Evolutionary conservation across 2,329 filamentous ascomycete species (phyloP).

Genomic region (Sordariomycetes sp.): DNA sequence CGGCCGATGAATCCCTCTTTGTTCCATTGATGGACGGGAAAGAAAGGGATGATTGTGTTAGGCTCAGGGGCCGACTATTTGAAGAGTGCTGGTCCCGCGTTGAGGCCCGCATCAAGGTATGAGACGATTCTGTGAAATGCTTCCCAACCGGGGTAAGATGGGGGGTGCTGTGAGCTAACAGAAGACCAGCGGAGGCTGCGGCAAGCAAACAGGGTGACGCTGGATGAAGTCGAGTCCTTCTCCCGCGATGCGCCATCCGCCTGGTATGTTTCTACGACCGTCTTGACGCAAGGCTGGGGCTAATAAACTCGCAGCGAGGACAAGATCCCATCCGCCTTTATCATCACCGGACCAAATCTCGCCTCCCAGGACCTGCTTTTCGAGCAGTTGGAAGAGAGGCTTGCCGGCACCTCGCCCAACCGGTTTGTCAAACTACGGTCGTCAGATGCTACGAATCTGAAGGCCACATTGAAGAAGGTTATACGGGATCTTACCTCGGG

Average conservation of each 20-base stretch:
- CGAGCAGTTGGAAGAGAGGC: conserved; percentile 51
- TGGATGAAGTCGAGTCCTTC: conserved; percentile 48
- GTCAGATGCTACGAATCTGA: conserved; percentile 62
- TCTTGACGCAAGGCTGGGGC: too few relatives aligned
- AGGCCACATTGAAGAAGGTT: conserved; percentile 60
- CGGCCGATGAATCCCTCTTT: conserved; percentile 23
- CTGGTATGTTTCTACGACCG: conserved; percentile 16
- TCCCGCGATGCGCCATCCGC: conserved; percentile 26
- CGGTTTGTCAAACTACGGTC: conserved; percentile 59
- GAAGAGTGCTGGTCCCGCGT: conserved; percentile 53
- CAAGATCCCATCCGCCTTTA: conserved; percentile 58
- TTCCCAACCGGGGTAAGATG: background rate
- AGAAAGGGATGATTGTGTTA: conserved; percentile 37
- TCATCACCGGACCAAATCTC: conserved; percentile 70
- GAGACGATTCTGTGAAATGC: background rate
- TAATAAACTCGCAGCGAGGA: conserved; percentile 17
- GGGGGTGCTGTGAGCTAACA: background rate
- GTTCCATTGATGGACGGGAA: conserved; percentile 42
- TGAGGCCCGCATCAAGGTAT: conserved; percentile 46
- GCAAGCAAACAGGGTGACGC: conserved; percentile 49
- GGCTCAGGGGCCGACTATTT: conserved; percentile 48
- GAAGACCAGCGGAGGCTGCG: conserved; percentile 39
- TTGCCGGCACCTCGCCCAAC: conserved; percentile 35
- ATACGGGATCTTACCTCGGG: conserved; percentile 52
- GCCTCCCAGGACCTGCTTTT: conserved; percentile 68